Percentiles rank a stretch among this genome's conserved stretches.
These are phyloP conservation scores for Cyanidium caldarium DNA, from an alignment of 23 red algal species.

Conservation along the genomic window DNA sequence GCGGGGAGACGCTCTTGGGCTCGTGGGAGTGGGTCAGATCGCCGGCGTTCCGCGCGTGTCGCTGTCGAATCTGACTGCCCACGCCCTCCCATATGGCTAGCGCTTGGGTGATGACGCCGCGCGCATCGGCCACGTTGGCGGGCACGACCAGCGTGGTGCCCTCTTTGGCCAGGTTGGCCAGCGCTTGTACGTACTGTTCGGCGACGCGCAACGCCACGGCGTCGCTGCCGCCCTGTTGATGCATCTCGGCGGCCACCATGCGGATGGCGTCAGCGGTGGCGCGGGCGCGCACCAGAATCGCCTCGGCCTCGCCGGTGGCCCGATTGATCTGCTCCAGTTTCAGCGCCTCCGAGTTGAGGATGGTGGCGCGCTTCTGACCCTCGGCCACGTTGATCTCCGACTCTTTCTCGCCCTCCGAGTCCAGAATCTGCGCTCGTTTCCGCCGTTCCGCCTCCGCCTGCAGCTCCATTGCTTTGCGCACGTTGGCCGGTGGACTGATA, in stretches of 20 bases:
- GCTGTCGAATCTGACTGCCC: neutral
- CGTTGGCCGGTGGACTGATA: slow-evolving; percentile 59
- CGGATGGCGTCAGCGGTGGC: slow-evolving; percentile 52
- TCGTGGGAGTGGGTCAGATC: too few species aligned
- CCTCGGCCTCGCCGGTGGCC: slow-evolving; percentile 71
- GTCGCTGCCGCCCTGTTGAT: slow-evolving; percentile 27
- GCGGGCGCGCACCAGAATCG: slow-evolving; percentile 36
- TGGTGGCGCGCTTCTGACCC: slow-evolving; percentile 52
- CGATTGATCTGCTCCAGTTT: slow-evolving; percentile 68
- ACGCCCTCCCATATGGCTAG: slow-evolving; percentile 19
- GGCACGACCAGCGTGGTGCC: slow-evolving; percentile 28
- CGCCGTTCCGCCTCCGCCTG: slow-evolving; percentile 67
- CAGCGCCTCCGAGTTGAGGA: slow-evolving; percentile 53
- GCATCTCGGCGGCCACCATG: slow-evolving; percentile 35
- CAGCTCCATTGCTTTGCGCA: slow-evolving; percentile 62
- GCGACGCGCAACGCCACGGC: slow-evolving; percentile 63
- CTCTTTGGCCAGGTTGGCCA: slow-evolving; percentile 22
- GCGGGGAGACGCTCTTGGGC: too few species aligned
- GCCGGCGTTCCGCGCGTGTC: too few species aligned
- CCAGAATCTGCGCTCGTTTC: slow-evolving; percentile 51
- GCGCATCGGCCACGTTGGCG: slow-evolving; percentile 6
- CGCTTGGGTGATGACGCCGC: slow-evolving; percentile 20
- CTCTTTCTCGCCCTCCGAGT: slow-evolving; percentile 62
- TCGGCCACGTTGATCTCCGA: slow-evolving; percentile 70
- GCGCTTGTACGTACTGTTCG: slow-evolving; percentile 70